Conservation (phyloP, 2,329 filamentous ascomycete genomes). For the Fusarium lateritium region DNA sequence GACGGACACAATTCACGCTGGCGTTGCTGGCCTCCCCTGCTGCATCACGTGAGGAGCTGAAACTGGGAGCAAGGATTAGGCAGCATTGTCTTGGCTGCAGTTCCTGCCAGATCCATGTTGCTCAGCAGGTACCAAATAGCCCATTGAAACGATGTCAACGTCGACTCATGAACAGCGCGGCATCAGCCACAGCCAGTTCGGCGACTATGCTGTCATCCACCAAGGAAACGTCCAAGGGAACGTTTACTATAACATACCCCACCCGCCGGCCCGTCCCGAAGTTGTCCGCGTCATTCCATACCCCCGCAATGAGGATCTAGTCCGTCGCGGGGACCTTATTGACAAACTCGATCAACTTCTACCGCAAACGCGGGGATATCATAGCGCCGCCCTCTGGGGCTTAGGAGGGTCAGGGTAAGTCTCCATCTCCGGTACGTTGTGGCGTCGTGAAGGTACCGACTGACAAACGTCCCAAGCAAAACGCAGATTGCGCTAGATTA, state of each 20-base stretch:
- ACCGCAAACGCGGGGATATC: constrained; percentile 23
- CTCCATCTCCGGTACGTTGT: neutral
- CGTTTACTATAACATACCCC: constrained; percentile 7
- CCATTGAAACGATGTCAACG: neutral
- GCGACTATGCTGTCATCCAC: constrained; percentile 7
- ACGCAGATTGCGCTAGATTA: constrained; percentile 56
- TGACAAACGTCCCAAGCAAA: constrained; percentile 48
- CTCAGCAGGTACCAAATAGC: neutral
- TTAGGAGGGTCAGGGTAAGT: constrained; percentile 50
- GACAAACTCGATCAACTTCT: constrained; percentile 40
- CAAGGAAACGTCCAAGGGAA: constrained; percentile 11
- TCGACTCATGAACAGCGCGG: neutral
- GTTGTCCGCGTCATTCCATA: constrained; percentile 40
- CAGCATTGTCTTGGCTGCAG: too few species aligned
- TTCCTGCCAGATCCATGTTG: neutral
- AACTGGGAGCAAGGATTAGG: too few species aligned
- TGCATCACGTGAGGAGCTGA: neutral
- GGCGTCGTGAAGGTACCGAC: neutral
- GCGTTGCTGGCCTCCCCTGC: neutral
- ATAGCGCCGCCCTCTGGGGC: constrained; percentile 47
- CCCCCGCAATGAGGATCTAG: constrained; percentile 46
- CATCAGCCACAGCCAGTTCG: constrained; percentile 2
- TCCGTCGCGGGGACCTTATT: constrained; percentile 41
- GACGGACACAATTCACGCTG: neutral
- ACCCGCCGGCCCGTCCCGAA: constrained; percentile 10